phyloP scores from a whole-genome alignment of 345 rosid species.

The Citrus mangshanensis region DNA sequence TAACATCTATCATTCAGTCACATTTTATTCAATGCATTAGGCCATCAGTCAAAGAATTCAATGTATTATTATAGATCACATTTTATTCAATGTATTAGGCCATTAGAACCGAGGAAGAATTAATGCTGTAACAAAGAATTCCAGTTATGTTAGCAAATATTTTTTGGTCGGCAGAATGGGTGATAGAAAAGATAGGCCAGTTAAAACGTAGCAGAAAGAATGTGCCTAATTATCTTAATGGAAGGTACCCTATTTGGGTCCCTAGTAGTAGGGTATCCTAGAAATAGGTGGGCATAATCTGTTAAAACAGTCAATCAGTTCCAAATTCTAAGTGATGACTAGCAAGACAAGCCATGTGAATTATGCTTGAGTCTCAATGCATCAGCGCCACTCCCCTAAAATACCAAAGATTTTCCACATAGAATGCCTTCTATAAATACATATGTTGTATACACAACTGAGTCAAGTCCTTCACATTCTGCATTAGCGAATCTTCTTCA shows the following conservation, averaged over 20 bases:
- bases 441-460: not conserved
- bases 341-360: conserved; percentile 34
- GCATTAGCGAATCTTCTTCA: not conserved
- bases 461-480: not conserved
- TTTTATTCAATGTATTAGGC: too few species aligned
- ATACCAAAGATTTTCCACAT: not conserved
- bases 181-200: too few species aligned
- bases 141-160: too few species aligned
- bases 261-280: not conserved
- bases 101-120: too few species aligned
- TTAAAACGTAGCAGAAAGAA: not conserved
- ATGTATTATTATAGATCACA: too few species aligned
- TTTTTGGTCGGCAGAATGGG: too few species aligned
- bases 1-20: too few species aligned
- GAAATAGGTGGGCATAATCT: not conserved
- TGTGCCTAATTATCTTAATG: not conserved
- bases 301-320: not conserved
- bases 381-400: conserved; percentile 3
- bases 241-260: not conserved
- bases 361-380: conserved; percentile 15
- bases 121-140: too few species aligned
- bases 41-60: too few species aligned
- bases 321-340: conserved; percentile 7
- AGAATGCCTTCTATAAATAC: conserved; percentile 7
- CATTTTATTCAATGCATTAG: too few species aligned